A percentile compares a stretch with the other conserved stretches of the same genome.
phyloP scores from a whole-genome alignment of 768 basidiomycete species.

The Fibroporia radiculosa region DNA sequence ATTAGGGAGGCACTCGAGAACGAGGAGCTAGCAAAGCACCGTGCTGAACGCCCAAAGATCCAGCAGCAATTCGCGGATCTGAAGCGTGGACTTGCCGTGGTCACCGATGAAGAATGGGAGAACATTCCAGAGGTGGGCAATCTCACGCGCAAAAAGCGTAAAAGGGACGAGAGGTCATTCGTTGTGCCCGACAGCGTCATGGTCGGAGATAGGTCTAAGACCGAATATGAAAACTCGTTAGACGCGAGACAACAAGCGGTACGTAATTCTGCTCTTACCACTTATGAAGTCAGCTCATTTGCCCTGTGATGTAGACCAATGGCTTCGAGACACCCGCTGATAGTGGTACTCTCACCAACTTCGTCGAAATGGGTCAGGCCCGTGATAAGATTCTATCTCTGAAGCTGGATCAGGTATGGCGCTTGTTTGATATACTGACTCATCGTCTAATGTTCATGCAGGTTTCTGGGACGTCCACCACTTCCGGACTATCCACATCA shows the following conservation, averaged over 20 bases:
- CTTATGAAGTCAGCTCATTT: no score
- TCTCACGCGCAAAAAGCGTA: slow-evolving; percentile 83
- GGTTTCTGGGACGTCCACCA: slow-evolving; percentile 65
- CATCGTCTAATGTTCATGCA: slow-evolving; percentile 17
- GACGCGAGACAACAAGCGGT: slow-evolving; percentile 75
- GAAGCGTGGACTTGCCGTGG: slow-evolving; percentile 79
- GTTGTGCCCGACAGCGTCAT: slow-evolving; percentile 92
- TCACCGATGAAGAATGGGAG: slow-evolving; percentile 93
- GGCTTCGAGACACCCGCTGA: slow-evolving; percentile 82
- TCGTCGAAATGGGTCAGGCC: slow-evolving; percentile 95
- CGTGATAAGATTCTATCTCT: slow-evolving; percentile 90
- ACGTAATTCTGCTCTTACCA: slow-evolving; percentile 16
- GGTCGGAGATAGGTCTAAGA: slow-evolving; percentile 73
- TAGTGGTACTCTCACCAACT: slow-evolving; percentile 78
- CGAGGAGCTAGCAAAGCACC: slow-evolving; percentile 64
- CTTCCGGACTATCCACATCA: slow-evolving; percentile 73
- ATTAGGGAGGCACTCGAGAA: slow-evolving; percentile 70
- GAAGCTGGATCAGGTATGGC: slow-evolving; percentile 80
- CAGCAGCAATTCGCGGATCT: slow-evolving; percentile 94
- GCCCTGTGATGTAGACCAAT: slow-evolving; percentile 33
- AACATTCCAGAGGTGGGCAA: slow-evolving; percentile 94
- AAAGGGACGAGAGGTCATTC: slow-evolving; percentile 78
- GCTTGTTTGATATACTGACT: not conserved
- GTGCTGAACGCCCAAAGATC: slow-evolving; percentile 87
- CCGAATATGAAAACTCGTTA: slow-evolving; percentile 70